Base-by-base conservation (phyloP, 768 basidiomycete genomes). In the Trametes gibbosa region DNA sequence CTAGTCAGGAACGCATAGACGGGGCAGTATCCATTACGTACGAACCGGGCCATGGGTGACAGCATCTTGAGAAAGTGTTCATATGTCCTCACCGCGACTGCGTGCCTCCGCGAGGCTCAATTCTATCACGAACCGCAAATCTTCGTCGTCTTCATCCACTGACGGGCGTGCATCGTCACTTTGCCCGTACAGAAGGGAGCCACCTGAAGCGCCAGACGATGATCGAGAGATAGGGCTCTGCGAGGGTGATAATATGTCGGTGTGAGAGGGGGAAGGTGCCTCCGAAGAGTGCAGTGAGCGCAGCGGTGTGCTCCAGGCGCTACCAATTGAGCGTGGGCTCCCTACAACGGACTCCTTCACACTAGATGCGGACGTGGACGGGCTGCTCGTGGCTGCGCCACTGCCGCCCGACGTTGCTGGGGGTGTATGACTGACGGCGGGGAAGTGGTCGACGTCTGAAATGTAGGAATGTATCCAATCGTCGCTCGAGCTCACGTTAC, bases 41-140 rank as follows among this genome's bases (percentile, higher is more conserved):
- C 43, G 35, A 27, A 1, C 3, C 35, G n/a, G 24, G 17, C 19
- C 53, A 47, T 25, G 24, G 34, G 17, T 5, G n/a, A 53, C 12
- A 32, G 10, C 29, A 32, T 10, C 29, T 5, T 16, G 19, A 21
- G 42, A 9, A 45, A 23, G 7, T 8, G 23, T 34, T 49, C 46
- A 52, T 19, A 68, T 65, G 37, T 59, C 53, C 49, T 70, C 70
- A 10, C 71, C 71, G 12, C 69, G 64, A 53, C 74, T 74, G 24
- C 68, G 60, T n/a, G 84, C 85, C 66, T 90, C 89, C 1, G 81
- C 85, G 24, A 90, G 76, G 68, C 89, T 90, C 70, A 90, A 68
- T 70, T 86, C 84, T 13, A 90, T 79, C 12, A 83, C 88, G 62
- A 84, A 79, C 49, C 72, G 77, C 68, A 90, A 64, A 63, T 90